A percentile compares a stretch with the other conserved stretches of the same genome.
phyloP scores from a whole-genome alignment of 306 rosid genomes.

The Arachis stenosperma region DNA sequence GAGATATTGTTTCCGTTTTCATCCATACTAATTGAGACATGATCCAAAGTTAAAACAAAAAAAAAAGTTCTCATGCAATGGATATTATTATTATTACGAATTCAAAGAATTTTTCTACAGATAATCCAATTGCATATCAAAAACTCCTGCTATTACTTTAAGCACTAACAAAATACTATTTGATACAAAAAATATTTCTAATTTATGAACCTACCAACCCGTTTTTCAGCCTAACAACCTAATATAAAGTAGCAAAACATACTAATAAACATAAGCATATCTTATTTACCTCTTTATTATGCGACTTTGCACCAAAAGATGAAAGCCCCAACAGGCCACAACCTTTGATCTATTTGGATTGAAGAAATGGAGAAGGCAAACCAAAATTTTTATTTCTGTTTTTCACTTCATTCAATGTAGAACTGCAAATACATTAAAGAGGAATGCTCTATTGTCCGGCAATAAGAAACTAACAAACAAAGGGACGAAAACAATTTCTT shows the following conservation, averaged over 20 bases:
- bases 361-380: conserved; percentile 18
- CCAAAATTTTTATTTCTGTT: not conserved
- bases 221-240: no score
- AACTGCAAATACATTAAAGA: no score
- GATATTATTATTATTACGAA: no score
- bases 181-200: no score
- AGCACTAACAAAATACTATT: no score
- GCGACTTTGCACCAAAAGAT: conserved; percentile 7
- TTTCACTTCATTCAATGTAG: not conserved
- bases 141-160: no score
- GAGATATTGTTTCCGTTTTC: not conserved
- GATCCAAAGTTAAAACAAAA: not conserved
- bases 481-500: not conserved
- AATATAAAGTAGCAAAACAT: no score
- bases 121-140: no score
- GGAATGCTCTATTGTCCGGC: not conserved
- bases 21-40: conserved; percentile 27
- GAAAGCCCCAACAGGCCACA: not conserved
- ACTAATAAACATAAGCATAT: not conserved
- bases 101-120: no score
- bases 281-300: conserved; percentile 27
- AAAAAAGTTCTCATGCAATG: no score
- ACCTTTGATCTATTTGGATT: conserved; percentile 3
- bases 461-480: not conserved
- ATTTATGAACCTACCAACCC: no score